A percentile compares a stretch with the other conserved stretches of the same genome.
Evolutionary conservation across 148 eudicot species (phyloP).

Genomic region (Agrostemma githago): DNA sequence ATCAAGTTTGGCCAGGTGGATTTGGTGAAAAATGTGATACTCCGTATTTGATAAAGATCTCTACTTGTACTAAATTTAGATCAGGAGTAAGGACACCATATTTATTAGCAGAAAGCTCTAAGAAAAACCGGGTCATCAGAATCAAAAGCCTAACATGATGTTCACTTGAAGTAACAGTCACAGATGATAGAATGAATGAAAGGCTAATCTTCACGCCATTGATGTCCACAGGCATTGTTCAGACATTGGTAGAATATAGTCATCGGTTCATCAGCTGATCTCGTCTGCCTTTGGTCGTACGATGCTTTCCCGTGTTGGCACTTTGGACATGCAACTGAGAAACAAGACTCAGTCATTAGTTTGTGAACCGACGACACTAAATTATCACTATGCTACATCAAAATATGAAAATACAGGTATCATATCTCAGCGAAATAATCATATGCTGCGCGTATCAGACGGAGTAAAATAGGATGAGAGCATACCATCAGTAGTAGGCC

Average conservation of each 20-base stretch:
- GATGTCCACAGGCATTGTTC: constrained; percentile 40
- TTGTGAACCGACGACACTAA: background rate
- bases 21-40: too few relatives aligned
- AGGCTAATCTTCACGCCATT: constrained; percentile 58
- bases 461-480: constrained; percentile 1
- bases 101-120: too few relatives aligned
- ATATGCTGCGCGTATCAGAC: background rate
- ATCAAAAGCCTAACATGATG: background rate
- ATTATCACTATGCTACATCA: background rate
- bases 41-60: too few relatives aligned
- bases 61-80: too few relatives aligned
- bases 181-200: background rate
- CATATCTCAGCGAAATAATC: background rate
- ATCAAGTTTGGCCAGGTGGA: too few relatives aligned
- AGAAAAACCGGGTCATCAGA: background rate
- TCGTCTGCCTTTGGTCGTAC: constrained; percentile 50
- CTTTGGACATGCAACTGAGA: constrained; percentile 55
- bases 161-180: background rate
- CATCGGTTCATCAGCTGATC: constrained; percentile 90
- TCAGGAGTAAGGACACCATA: too few relatives aligned
- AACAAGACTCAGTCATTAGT: background rate
- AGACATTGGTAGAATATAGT: constrained; percentile 59
- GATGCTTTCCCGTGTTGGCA: constrained; percentile 49
- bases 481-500: constrained; percentile 54
- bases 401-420: too few relatives aligned